Conservation (phyloP, 1,284 basidiomycete species). For the Ustilago nuda region DNA sequence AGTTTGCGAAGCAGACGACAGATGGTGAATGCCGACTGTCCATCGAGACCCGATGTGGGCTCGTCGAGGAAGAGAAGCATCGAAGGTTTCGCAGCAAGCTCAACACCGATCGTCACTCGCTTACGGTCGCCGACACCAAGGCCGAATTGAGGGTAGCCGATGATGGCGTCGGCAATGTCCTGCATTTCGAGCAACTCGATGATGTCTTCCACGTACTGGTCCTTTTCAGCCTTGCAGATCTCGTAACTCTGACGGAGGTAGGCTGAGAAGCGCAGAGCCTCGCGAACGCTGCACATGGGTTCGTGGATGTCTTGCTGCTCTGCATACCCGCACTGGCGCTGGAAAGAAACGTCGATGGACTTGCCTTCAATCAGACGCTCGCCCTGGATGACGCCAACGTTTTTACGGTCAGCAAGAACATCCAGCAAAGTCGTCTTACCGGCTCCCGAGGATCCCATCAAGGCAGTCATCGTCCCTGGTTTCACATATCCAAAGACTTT, state of each 20-base stretch:
- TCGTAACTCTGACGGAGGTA: constrained; percentile 80
- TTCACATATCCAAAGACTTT: constrained; percentile 85
- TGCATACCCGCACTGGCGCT: constrained; percentile 75
- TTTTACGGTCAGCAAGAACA: constrained; percentile 82
- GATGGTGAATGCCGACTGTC: constrained; percentile 88
- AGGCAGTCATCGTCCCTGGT: constrained; percentile 79
- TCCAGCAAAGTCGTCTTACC: constrained; percentile 77
- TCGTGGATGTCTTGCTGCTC: constrained; percentile 88
- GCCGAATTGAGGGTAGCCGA: constrained; percentile 73
- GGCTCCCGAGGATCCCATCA: constrained; percentile 81
- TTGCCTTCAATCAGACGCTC: constrained; percentile 83
- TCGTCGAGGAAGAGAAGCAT: constrained; percentile 74
- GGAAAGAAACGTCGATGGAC: constrained; percentile 79
- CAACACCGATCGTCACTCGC: constrained; percentile 78
- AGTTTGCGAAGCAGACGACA: constrained; percentile 81
- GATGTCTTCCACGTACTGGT: constrained; percentile 82
- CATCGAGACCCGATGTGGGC: constrained; percentile 83
- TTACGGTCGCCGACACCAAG: constrained; percentile 76
- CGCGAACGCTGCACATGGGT: constrained; percentile 83
- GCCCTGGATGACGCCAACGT: constrained; percentile 82
- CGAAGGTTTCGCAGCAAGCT: constrained; percentile 81
- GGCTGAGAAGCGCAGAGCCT: constrained; percentile 85
- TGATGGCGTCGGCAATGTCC: constrained; percentile 78
- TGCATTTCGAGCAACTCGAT: constrained; percentile 83
- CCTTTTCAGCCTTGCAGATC: constrained; percentile 79